Conservation (phyloP, 176 grass and related monocot genomes). For the Echinochloa phyllopogon region DNA sequence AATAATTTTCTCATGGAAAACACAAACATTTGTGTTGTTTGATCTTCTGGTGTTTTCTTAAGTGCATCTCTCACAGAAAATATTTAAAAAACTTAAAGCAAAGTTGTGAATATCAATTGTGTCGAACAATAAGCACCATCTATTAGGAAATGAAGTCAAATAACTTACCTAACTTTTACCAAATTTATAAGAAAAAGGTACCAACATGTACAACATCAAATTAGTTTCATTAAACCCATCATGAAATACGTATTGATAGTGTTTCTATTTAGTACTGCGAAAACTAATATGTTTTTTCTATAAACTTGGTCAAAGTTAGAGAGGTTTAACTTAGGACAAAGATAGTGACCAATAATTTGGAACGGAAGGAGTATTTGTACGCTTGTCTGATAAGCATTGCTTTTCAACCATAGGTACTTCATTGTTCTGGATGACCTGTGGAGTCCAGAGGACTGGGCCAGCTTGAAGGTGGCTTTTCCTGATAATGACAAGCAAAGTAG, state of each 20-base stretch:
- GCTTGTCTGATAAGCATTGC: background rate
- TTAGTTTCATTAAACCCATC: no score
- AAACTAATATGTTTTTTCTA: no score
- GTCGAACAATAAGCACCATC: background rate
- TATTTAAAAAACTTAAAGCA: background rate
- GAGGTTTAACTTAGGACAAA: no score
- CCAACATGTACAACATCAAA: no score
- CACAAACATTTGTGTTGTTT: background rate
- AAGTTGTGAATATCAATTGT: background rate
- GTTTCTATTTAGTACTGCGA: no score
- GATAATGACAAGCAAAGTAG: slow-evolving; percentile 22
- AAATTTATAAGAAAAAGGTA: no score
- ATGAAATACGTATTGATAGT: no score
- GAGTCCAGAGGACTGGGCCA: slow-evolving; percentile 3
- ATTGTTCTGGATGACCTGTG: slow-evolving; percentile 43
- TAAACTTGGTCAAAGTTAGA: no score
- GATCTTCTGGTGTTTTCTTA: no score
- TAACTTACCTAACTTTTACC: no score
- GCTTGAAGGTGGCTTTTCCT: slow-evolving; percentile 37
- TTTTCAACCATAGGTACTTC: slow-evolving; percentile 12
- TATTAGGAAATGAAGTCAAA: background rate
- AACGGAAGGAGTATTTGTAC: background rate
- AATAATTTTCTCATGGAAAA: background rate
- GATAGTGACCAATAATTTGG: no score
- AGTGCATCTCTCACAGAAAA: background rate